Evolutionary conservation across 495 filamentous ascomycete genomes (phyloP), one percentile per base, ranked within the genome.

Genomic region (Xylaria sp.): DNA sequence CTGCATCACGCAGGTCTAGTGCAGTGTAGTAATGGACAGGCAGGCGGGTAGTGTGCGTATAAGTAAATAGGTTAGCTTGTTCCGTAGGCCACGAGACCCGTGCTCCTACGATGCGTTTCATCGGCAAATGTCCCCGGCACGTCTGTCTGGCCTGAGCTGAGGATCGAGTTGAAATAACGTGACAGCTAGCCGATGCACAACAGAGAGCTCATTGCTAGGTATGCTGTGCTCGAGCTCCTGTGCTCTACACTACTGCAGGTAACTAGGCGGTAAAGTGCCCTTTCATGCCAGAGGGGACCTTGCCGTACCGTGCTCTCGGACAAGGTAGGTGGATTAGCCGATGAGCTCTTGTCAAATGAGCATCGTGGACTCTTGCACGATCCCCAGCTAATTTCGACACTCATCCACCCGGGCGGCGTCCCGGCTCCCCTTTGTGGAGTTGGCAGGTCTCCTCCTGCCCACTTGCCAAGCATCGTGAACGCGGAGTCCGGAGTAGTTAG

Each of bases 381-480:
- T 43, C 4, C 24, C 57, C 40, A 63, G 40, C 61, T 46, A 41
- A 29, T 66, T 31, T 44, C 19, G 44, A 29, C 12, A 35, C 29
- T 21, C 26, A 44, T 33, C 61, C 61, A 66, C 62, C 43, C 62
- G 44, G 62, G 31, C 62, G 31, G 44, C 29, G 62, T 50, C 29
- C 62, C 44, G 29, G 44, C 62, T 29, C 44, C 62, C 41, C 41
- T 66, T 50, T 66, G 41, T 66, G 62, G 62, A 52, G 62, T 66
- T 66, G 26, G 31, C 43, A 12, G 29, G 61, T 63, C 41, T 14
- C n/a, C n/a, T 6, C n/a, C 41, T 35, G 46, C 43, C 63, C 63
- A 50, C 63, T 37, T 66, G 64, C 64, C 64, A 67, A 67, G 64
- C 48, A 67, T 67, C 64, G 64, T 67, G 64, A 67, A 43, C 59